Evolutionary conservation across 345 rosid genomes (phyloP), one percentile per base, ranked within the genome.

Genomic region (Excoecaria cochinchinensis): DNA sequence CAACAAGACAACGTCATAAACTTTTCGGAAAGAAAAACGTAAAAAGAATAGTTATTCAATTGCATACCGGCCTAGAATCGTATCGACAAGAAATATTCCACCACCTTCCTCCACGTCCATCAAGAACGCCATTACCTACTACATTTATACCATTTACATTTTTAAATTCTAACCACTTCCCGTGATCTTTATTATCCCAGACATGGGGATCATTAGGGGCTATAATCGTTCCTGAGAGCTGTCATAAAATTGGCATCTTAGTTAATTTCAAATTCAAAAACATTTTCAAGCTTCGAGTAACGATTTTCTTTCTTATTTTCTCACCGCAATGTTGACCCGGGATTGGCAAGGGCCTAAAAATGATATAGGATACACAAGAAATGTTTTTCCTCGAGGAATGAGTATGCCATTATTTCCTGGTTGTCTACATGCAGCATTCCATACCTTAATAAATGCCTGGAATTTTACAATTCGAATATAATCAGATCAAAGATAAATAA

Each of bases 51-150:
- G 31, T 31, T 31, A 31, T 31, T 31, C 31, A 31, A 31, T 2
- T 31, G 31, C 31, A 31, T 31, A 44, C 85, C 78, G 57, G 7
- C 36, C 70, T 48, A 8, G 84, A 77, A 80, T 80, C 77, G 61
- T 82, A 40, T 67, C 80, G 72, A 66, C 87, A 84, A 2, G 86
- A 84, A 48, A 80, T 80, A 21, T 78, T 72, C 89, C 89, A 84
- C 87, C 89, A 84, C 9, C 74, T 70, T 10, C 69, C 47, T 31
- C 87, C 83, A 9, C 78, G 78, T 3, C 89, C 87, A 38, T 84
- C 66, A 21, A 85, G 62, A 3, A 56, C 24, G 11, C 84, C 82
- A 8, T 17, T 15, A 2, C 87, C 87, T 1, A 51, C 46, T 31
- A 82, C 56, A 15, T 21, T 65, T 24, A 82, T 81, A 53, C 77